Conservation (phyloP, 192 early-diverging fungal species). For the Gamsiella multidivaricata region DNA sequence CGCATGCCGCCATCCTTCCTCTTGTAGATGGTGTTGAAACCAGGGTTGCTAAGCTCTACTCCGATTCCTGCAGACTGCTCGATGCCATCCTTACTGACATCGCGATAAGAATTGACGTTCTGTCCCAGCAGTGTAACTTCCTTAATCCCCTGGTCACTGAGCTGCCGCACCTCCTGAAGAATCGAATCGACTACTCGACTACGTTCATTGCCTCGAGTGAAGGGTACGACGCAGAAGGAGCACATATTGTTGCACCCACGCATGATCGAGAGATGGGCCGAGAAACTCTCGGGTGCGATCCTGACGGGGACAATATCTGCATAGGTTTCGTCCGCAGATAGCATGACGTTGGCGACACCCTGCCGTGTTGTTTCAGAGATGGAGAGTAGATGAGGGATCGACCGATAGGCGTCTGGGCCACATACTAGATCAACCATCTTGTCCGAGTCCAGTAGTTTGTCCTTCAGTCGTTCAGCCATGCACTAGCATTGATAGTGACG, state of each 20-base stretch:
- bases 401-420: conserved; percentile 81
- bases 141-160: conserved; percentile 74
- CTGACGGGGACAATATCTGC: conserved; percentile 81
- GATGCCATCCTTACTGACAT: conserved; percentile 67
- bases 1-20: conserved; percentile 78
- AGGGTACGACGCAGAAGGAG: conserved; percentile 82
- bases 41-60: conserved; percentile 59
- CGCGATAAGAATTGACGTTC: conserved; percentile 85
- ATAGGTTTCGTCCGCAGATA: conserved; percentile 84
- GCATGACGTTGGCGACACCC: conserved; percentile 83
- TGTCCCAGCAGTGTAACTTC: conserved; percentile 80
- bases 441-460: conserved; percentile 74
- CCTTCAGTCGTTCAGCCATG: conserved; percentile 83
- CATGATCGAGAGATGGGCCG: conserved; percentile 81
- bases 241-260: conserved; percentile 89
- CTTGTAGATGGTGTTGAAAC: conserved; percentile 83
- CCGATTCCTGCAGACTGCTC: conserved; percentile 59
- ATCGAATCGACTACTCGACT: conserved; percentile 78
- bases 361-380: conserved; percentile 69
- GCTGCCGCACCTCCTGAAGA: conserved; percentile 68
- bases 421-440: conserved; percentile 81
- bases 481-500: conserved; percentile 52
- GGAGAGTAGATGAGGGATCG: conserved; percentile 77
- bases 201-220: conserved; percentile 80
- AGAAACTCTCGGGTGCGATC: conserved; percentile 70